Conservation (phyloP, 148 eudicot genomes). For the Vaccinium vitisidaea region DNA sequence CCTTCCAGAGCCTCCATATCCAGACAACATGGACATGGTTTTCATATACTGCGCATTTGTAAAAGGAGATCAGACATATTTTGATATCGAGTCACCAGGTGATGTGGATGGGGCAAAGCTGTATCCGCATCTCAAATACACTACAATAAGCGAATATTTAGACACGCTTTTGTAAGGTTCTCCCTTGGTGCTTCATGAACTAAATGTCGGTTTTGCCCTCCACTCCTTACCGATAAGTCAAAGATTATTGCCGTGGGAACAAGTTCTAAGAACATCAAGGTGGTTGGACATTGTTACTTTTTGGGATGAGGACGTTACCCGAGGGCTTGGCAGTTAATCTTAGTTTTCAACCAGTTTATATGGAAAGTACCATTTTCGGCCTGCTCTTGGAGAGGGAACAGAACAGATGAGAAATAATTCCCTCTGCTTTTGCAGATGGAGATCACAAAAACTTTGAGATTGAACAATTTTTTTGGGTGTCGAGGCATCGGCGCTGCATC, state of each 20-base stretch:
- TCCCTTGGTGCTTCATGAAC: background rate
- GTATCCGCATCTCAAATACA: constrained; percentile 61
- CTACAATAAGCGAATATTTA: constrained; percentile 52
- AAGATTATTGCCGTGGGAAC: background rate
- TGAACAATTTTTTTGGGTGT: constrained; percentile 7
- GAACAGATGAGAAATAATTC: background rate
- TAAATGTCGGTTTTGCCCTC: background rate
- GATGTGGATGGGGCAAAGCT: constrained; percentile 72
- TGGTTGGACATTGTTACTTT: background rate
- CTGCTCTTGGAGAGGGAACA: background rate
- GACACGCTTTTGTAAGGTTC: constrained; percentile 38
- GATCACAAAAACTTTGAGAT: constrained; percentile 12
- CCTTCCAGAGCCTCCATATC: constrained; percentile 68
- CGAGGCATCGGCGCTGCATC: constrained; percentile 8
- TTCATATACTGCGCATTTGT: constrained; percentile 73
- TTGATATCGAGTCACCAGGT: constrained; percentile 51
- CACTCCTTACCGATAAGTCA: background rate
- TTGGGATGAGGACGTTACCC: background rate
- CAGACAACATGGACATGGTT: constrained; percentile 50
- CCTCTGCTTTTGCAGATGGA: constrained; percentile 7
- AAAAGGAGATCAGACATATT: constrained; percentile 81
- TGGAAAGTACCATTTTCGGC: background rate
- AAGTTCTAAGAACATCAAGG: background rate
- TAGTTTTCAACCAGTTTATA: background rate
- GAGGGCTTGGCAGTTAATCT: background rate